phyloP scores from a whole-genome alignment of 495 filamentous ascomycete species.

The Talaromyces stipitatus region DNA sequence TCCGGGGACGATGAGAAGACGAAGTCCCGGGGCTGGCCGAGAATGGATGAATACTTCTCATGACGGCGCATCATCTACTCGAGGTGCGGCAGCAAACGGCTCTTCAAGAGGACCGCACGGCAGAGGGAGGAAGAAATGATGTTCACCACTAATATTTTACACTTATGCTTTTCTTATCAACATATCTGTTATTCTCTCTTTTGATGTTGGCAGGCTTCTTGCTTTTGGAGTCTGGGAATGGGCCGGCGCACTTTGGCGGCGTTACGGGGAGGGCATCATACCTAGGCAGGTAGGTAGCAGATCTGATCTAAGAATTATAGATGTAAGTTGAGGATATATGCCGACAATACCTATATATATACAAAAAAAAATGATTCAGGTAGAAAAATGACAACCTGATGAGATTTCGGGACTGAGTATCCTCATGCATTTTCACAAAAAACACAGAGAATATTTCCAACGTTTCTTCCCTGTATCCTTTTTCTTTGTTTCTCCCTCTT shows the following conservation, averaged over 20 bases:
- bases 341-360: neutral
- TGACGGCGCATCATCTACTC: conserved; percentile 13
- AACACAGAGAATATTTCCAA: neutral
- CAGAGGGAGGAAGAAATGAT: conserved; percentile 14
- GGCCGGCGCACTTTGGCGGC: neutral
- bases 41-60: conserved; percentile 43
- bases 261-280: neutral
- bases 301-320: neutral
- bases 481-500: neutral
- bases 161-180: too few species aligned
- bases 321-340: neutral
- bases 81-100: conserved; percentile 11
- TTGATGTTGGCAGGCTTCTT: too few species aligned
- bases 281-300: neutral
- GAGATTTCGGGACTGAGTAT: neutral
- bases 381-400: neutral
- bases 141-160: neutral
- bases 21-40: conserved; percentile 54
- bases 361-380: neutral
- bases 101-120: conserved; percentile 14
- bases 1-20: conserved; percentile 73
- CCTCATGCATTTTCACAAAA: neutral
- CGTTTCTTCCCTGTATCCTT: neutral
- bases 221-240: too few species aligned
- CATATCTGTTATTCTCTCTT: too few species aligned